phyloP scores from a whole-genome alignment of 2,329 filamentous ascomycete genomes.

The Penicillium hordei region DNA sequence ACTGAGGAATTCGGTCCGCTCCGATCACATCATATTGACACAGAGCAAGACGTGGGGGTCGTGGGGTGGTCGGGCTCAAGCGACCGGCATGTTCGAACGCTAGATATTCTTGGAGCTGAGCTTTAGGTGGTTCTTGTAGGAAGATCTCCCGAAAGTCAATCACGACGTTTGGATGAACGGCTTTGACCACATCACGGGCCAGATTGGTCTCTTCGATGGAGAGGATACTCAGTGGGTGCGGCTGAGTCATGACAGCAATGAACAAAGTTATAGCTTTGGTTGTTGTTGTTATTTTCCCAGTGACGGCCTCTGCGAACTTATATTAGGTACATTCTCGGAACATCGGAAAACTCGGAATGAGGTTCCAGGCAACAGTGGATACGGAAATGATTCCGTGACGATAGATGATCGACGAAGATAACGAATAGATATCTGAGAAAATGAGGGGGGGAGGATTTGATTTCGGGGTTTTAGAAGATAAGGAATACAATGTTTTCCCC shows the following conservation, averaged over 20 bases:
- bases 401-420: neutral
- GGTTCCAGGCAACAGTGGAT: neutral
- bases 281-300: neutral
- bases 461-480: too few relatives aligned
- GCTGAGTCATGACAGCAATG: conserved; percentile 27
- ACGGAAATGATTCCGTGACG: conserved; percentile 5
- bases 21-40: conserved; percentile 60
- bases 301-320: neutral
- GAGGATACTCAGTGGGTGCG: conserved; percentile 37
- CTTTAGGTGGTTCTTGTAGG: conserved; percentile 53
- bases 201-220: conserved; percentile 35
- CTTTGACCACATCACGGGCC: conserved; percentile 36
- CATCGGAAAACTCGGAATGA: conserved; percentile 3
- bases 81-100: conserved; percentile 49
- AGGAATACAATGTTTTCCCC: neutral
- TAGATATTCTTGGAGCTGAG: conserved; percentile 50
- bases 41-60: conserved; percentile 52
- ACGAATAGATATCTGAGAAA: neutral
- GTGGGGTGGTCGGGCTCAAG: conserved; percentile 42
- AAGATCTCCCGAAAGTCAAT: conserved; percentile 53
- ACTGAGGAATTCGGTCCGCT: conserved; percentile 52
- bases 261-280: neutral
- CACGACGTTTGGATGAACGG: conserved; percentile 31
- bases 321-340: neutral
- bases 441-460: too few relatives aligned